Evolutionary conservation across 2,329 filamentous ascomycete species (phyloP).

Genomic region (Coleophoma eucalyptorum): DNA sequence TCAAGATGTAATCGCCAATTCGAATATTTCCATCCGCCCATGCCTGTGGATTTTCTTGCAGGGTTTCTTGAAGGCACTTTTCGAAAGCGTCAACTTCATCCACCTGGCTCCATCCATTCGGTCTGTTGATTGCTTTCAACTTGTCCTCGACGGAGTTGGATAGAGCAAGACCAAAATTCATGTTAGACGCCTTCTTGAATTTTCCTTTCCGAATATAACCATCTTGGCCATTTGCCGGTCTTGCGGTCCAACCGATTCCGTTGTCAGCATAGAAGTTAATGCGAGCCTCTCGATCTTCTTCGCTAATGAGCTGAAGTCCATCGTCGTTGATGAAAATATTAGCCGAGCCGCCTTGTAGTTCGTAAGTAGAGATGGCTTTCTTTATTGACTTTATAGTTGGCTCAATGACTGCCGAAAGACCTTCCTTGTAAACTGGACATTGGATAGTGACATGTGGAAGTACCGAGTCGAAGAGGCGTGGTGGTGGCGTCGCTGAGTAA

Average conservation of each 20-base stretch:
- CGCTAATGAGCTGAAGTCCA: conserved; percentile 58
- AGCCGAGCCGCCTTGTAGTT: conserved; percentile 60
- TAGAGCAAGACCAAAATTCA: conserved; percentile 55
- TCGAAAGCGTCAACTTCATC: conserved; percentile 42
- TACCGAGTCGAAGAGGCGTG: conserved; percentile 25
- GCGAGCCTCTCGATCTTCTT: conserved; percentile 42
- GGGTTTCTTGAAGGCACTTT: conserved; percentile 40
- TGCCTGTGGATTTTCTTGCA: conserved; percentile 45
- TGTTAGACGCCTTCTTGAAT: conserved; percentile 70
- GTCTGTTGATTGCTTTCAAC: conserved; percentile 46
- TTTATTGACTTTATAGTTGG: conserved; percentile 53
- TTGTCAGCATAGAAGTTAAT: conserved; percentile 54
- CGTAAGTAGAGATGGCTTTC: conserved; percentile 54
- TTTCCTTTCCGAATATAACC: conserved; percentile 54
- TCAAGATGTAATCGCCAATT: conserved; percentile 58
- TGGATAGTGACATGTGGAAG: conserved; percentile 46
- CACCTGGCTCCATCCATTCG: conserved; percentile 4
- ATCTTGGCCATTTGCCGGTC: conserved; percentile 31
- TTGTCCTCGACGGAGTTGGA: conserved; percentile 35
- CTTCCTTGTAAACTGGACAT: conserved; percentile 48
- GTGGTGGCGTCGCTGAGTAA: conserved; percentile 28
- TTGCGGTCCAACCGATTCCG: conserved; percentile 52
- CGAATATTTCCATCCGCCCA: conserved; percentile 59
- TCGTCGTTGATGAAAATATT: conserved; percentile 69
- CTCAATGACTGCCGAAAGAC: conserved; percentile 43